Conservation (phyloP, 78 protist genomes). For the Dictyostelium purpureum region DNA sequence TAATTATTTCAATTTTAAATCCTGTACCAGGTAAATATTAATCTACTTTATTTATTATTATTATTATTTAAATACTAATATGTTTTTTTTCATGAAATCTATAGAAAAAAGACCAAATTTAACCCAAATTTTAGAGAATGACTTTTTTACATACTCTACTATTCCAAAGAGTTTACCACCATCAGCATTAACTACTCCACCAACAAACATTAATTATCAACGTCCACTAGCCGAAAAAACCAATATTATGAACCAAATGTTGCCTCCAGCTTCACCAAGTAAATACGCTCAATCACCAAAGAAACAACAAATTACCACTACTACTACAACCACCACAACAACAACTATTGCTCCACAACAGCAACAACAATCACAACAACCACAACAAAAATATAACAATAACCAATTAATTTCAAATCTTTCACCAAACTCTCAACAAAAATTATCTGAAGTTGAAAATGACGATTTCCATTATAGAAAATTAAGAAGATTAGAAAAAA, state of each 20-base stretch:
- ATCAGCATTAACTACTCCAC: constrained; percentile 25
- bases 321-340: not conserved
- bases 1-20: constrained; percentile 88
- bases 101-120: constrained; percentile 67
- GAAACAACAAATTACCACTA: not conserved
- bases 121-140: constrained; percentile 65
- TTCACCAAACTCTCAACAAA: constrained; percentile 74
- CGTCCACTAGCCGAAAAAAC: constrained; percentile 20
- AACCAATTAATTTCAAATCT: constrained; percentile 2
- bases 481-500: constrained; percentile 67
- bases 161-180: constrained; percentile 50
- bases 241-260: constrained; percentile 4
- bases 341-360: not conserved
- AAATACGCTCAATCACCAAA: not conserved
- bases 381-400: constrained; percentile 8
- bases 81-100: not conserved
- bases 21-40: constrained; percentile 77
- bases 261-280: not conserved
- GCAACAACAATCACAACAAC: not conserved
- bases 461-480: constrained; percentile 72
- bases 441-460: constrained; percentile 28
- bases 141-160: constrained; percentile 25
- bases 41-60: not conserved
- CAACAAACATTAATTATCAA: not conserved
- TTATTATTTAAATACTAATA: no score